phyloP scores from a whole-genome alignment of 129 eudicot genomes.

The Helianthus tuberosus region DNA sequence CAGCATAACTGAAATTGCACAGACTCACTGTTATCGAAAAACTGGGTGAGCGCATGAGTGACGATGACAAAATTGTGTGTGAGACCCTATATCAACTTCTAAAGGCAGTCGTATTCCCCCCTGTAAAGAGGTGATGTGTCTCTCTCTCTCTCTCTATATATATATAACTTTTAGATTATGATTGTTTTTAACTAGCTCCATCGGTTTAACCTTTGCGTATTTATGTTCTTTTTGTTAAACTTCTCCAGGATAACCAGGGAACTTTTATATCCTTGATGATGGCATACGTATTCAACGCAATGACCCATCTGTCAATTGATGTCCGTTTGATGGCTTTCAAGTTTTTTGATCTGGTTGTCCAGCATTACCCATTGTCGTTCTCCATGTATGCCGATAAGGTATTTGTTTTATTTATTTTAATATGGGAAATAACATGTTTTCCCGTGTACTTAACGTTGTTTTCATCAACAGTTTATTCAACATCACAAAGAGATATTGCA shows the following conservation, averaged over 20 bases:
- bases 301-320: constrained; percentile 86
- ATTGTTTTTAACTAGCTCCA: constrained; percentile 18
- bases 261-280: constrained; percentile 79
- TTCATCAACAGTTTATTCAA: constrained; percentile 68
- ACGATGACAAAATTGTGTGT: constrained; percentile 87
- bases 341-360: constrained; percentile 79
- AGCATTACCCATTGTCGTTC: constrained; percentile 68
- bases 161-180: neutral
- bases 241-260: constrained; percentile 83
- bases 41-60: constrained; percentile 94
- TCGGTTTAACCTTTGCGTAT: constrained; percentile 22
- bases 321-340: constrained; percentile 94
- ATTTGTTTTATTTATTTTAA: constrained; percentile 7
- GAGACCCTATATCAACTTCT: constrained; percentile 86
- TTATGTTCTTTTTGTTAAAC: constrained; percentile 2
- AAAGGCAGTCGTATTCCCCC: constrained; percentile 74
- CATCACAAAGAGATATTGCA: constrained; percentile 72
- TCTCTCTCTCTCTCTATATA: neutral
- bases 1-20: constrained; percentile 76
- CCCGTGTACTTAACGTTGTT: neutral
- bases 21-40: constrained; percentile 79
- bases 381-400: constrained; percentile 90
- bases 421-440: no score
- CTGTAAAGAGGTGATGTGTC: constrained; percentile 52
- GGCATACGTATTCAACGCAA: constrained; percentile 88